These are phyloP conservation scores for Alternaria sp. DNA, from an alignment of 2,329 filamentous ascomycete genomes.

Conservation along the genomic window DNA sequence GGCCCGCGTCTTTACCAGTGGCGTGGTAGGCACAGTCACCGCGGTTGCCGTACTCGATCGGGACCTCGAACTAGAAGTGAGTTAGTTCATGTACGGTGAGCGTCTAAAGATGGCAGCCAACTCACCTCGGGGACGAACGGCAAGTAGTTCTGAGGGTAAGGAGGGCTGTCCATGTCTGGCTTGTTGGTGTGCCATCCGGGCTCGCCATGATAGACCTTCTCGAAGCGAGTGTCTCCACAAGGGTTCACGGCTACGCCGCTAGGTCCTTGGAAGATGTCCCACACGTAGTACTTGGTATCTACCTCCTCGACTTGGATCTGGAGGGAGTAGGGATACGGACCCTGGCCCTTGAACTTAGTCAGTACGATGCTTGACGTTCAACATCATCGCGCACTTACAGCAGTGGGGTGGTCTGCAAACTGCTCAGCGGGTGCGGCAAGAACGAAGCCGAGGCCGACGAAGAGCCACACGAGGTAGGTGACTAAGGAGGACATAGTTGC, in stretches of 20 bases:
- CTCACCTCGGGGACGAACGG: not conserved
- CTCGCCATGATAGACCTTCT: slow-evolving; percentile 1
- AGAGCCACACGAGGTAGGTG: not conserved
- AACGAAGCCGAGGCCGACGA: not conserved
- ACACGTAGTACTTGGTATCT: not conserved
- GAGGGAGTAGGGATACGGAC: slow-evolving; percentile 1
- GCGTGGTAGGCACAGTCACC: not conserved
- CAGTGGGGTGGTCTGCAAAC: not conserved
- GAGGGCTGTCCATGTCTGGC: not conserved
- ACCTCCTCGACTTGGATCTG: not conserved
- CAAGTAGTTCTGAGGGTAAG: not conserved
- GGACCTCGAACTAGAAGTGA: not conserved
- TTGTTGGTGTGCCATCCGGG: not conserved
- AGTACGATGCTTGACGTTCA: not conserved
- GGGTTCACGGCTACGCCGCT: not conserved
- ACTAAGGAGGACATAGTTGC: not conserved
- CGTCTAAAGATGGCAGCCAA: not conserved
- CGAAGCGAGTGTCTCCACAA: not conserved
- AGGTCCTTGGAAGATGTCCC: slow-evolving; percentile 6
- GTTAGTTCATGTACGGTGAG: not conserved
- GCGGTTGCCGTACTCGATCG: not conserved
- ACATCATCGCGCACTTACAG: not conserved
- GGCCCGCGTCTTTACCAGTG: not conserved
- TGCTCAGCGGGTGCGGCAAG: not conserved
- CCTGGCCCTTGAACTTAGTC: not conserved